A percentile compares a stretch with the other conserved stretches of the same genome.
Conservation (phyloP, 2,329 filamentous ascomycete genomes). For the Boeremia exigua region DNA sequence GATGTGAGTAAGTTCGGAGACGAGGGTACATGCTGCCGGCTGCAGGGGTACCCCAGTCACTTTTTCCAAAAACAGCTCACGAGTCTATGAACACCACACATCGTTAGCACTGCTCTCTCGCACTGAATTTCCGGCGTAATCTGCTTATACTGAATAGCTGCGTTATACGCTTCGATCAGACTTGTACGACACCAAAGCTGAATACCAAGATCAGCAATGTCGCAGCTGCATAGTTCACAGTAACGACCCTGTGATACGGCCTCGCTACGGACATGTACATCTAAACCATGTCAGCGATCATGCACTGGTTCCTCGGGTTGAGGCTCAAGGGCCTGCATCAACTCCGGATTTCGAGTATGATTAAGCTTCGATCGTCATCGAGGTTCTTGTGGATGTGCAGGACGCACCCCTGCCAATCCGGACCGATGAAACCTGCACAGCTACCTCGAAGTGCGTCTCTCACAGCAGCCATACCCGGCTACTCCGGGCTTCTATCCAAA, state of each 20-base stretch:
- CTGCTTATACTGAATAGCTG: background rate
- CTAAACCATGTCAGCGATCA: constrained; percentile 27
- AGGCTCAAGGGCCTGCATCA: constrained; percentile 28
- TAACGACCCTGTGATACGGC: background rate
- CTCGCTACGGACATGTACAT: constrained; percentile 17
- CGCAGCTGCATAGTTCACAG: background rate
- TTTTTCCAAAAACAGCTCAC: constrained; percentile 6
- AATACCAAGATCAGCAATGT: background rate
- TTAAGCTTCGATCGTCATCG: constrained; percentile 17
- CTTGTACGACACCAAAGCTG: background rate
- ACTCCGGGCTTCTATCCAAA: constrained; percentile 19
- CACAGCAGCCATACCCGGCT: constrained; percentile 20
- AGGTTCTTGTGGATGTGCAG: constrained; percentile 38
- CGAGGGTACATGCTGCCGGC: background rate
- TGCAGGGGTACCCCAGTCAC: constrained; percentile 4
- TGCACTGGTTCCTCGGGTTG: constrained; percentile 27
- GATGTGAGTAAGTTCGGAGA: background rate
- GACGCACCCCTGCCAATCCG: constrained; percentile 31
- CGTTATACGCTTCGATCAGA: too few species aligned
- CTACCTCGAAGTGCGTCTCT: constrained; percentile 28
- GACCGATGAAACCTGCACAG: constrained; percentile 39
- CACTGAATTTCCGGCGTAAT: background rate
- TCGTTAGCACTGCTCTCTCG: background rate
- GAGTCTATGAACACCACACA: background rate
- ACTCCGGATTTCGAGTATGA: constrained; percentile 19